A percentile compares a stretch with the other conserved stretches of the same genome.
Evolutionary conservation across 495 filamentous ascomycete genomes (phyloP).

Genomic region (Cladorrhinum samala): DNA sequence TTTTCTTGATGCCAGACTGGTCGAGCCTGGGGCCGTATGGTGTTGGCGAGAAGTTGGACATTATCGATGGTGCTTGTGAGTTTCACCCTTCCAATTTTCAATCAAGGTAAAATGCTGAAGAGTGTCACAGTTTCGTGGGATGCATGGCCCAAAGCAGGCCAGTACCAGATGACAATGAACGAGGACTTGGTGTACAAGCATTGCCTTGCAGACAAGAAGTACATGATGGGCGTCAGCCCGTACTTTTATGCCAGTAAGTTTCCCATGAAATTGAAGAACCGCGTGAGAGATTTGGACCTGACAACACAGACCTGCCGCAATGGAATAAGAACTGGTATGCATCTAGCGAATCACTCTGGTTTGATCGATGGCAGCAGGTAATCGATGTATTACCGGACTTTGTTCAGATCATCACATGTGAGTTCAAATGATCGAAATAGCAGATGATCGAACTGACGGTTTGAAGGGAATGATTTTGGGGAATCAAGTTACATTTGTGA

Average conservation of each 20-base stretch:
- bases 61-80: constrained; percentile 55
- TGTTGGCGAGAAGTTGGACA: constrained; percentile 36
- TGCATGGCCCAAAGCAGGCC: constrained; percentile 61
- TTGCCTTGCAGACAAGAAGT: constrained; percentile 50
- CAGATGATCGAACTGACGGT: neutral
- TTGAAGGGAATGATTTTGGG: constrained; percentile 68
- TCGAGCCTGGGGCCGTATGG: constrained; percentile 50
- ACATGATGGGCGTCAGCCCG: constrained; percentile 75
- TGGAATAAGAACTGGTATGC: constrained; percentile 72
- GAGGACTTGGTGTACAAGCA: constrained; percentile 51
- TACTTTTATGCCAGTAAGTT: constrained; percentile 61
- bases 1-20: constrained; percentile 61
- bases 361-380: constrained; percentile 65
- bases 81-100: neutral
- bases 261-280: neutral
- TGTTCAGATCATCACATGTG: constrained; percentile 51
- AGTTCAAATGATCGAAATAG: neutral
- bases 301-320: constrained; percentile 52
- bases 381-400: constrained; percentile 57
- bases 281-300: neutral
- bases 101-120: neutral
- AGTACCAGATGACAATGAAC: constrained; percentile 44
- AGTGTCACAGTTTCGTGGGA: constrained; percentile 54
- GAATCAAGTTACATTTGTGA: constrained; percentile 71
- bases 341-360: constrained; percentile 66